Conservation (phyloP, 495 filamentous ascomycete species). For the Penicillium riverlandense region DNA sequence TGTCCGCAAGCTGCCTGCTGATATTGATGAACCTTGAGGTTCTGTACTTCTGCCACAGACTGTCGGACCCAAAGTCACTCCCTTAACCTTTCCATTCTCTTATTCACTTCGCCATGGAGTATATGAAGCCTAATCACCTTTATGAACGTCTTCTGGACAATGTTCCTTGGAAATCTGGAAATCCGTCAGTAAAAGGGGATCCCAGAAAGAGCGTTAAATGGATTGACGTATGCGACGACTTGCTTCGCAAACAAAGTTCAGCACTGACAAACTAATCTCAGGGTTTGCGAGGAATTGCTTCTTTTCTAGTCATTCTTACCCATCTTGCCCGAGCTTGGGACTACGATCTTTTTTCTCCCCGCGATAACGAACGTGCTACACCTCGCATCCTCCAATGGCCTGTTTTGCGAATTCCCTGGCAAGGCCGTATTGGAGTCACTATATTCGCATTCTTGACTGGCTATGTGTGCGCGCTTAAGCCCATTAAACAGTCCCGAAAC, state of each 20-base stretch:
- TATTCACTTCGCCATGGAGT: slow-evolving; percentile 11
- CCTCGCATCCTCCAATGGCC: slow-evolving; percentile 53
- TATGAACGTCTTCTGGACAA: slow-evolving; percentile 26
- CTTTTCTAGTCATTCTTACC: slow-evolving; percentile 55
- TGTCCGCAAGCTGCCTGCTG: too few relatives aligned
- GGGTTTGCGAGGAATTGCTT: slow-evolving; percentile 60
- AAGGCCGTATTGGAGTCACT: slow-evolving; percentile 58
- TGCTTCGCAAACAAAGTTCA: not conserved
- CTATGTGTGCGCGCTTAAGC: slow-evolving; percentile 62
- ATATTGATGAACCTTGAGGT: too few relatives aligned
- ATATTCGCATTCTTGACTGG: slow-evolving; percentile 63
- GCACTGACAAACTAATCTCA: slow-evolving; percentile 9
- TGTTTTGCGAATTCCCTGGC: slow-evolving; percentile 53
- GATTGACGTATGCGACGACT: slow-evolving; percentile 51
- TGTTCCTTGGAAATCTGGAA: slow-evolving; percentile 25
- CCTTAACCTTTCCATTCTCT: too few relatives aligned
- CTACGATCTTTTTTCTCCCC: slow-evolving; percentile 49
- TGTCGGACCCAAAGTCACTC: too few relatives aligned
- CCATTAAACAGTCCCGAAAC: slow-evolving; percentile 50
- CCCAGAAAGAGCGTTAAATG: slow-evolving; percentile 57
- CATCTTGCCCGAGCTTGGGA: slow-evolving; percentile 57
- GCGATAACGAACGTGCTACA: slow-evolving; percentile 33
- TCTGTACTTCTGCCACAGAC: too few relatives aligned
- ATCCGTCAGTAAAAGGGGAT: slow-evolving; percentile 27
- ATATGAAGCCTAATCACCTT: slow-evolving; percentile 16